Conservation (phyloP, 2,329 filamentous ascomycete genomes). For the Diaporthe helianthi region DNA sequence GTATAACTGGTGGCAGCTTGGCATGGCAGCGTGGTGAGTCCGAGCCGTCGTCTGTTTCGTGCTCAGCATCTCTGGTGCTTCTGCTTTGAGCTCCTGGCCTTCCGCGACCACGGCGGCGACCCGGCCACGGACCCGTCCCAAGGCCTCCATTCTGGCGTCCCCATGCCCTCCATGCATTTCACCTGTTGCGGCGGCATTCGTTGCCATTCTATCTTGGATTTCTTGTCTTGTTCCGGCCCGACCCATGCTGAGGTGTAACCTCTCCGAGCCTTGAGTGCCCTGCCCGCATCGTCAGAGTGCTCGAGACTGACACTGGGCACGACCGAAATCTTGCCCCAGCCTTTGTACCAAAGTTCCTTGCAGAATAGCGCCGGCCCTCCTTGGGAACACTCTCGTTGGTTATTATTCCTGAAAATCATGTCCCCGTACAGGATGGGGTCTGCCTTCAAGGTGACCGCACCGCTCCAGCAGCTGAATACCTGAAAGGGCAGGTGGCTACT, state of each 20-base stretch:
- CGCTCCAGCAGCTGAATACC: slow-evolving; percentile 69
- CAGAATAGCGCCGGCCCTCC: slow-evolving; percentile 64
- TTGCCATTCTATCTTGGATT: slow-evolving; percentile 50
- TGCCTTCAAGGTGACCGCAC: slow-evolving; percentile 56
- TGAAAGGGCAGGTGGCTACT: slow-evolving; percentile 56
- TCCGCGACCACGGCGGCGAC: background rate
- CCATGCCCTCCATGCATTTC: slow-evolving; percentile 55
- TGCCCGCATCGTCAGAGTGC: slow-evolving; percentile 55
- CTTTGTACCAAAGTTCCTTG: slow-evolving; percentile 62
- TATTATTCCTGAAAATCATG: slow-evolving; percentile 52
- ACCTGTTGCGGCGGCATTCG: slow-evolving; percentile 52
- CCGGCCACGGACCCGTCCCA: slow-evolving; percentile 47
- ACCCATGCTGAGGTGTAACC: slow-evolving; percentile 54
- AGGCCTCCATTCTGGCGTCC: slow-evolving; percentile 49
- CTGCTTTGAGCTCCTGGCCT: background rate
- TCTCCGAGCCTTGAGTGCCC: slow-evolving; percentile 55
- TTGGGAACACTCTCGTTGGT: slow-evolving; percentile 55
- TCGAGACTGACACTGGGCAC: slow-evolving; percentile 63
- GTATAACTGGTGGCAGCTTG: background rate
- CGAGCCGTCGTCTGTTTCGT: background rate
- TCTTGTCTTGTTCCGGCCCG: slow-evolving; percentile 39
- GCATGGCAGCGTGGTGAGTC: background rate
- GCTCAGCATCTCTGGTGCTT: background rate
- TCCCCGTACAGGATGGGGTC: slow-evolving; percentile 52
- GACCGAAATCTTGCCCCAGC: slow-evolving; percentile 60